Evolutionary conservation across 73 alveolate species (phyloP).

Genomic region (Paramecium pentaurelia): DNA sequence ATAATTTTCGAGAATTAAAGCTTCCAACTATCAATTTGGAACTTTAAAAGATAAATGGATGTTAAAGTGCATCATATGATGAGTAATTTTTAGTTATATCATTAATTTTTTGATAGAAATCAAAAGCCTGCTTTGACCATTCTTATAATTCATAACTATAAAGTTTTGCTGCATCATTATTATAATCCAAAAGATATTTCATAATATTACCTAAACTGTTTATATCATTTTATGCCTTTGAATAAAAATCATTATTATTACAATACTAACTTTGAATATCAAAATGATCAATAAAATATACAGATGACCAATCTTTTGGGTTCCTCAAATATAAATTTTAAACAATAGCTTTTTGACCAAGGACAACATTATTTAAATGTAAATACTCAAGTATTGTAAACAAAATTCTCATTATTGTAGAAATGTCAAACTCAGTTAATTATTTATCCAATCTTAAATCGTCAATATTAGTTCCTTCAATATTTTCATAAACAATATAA

Average conservation of each 20-base stretch:
- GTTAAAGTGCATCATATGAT: not conserved
- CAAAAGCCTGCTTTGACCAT: not conserved
- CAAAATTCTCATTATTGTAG: not conserved
- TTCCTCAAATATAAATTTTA: not conserved
- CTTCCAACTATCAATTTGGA: not conserved
- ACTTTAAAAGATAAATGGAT: not conserved
- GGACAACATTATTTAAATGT: not conserved
- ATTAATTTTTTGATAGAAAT: not conserved
- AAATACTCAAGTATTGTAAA: not conserved
- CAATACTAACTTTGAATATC: not conserved
- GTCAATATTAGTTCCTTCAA: not conserved
- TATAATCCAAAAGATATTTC: constrained; percentile 1
- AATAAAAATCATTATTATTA: not conserved
- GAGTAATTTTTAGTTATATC: not conserved
- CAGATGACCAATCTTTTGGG: not conserved
- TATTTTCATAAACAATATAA: not conserved
- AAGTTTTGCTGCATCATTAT: not conserved
- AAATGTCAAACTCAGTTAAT: not conserved
- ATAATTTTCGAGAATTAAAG: not conserved
- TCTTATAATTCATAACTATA: not conserved
- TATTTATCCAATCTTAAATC: not conserved
- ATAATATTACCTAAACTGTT: not conserved
- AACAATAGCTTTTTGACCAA: not conserved
- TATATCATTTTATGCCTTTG: not conserved
- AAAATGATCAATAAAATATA: not conserved